Evolutionary conservation across 176 grass and related monocot genomes (phyloP), one percentile per base, ranked within the genome.

Genomic region (Aegilops umbellulata): DNA sequence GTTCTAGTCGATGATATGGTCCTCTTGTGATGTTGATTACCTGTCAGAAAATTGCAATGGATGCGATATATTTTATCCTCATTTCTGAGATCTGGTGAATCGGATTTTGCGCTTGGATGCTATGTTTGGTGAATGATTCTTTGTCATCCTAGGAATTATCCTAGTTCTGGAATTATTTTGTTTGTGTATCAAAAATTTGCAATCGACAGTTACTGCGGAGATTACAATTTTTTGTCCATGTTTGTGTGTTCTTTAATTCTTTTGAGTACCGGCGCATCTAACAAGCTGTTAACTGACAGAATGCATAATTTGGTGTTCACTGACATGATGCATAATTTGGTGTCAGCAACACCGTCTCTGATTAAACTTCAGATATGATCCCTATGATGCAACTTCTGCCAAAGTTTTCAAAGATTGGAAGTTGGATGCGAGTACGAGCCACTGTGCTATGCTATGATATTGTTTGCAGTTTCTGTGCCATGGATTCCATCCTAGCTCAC

Each of bases 401-500:
- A 94, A 60, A 79, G 67, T 64, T 86, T 80, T 4, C 84, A 88
- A 32, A 92, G 87, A 81, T 70, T 11, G 27, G 88, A 89, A 55
- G 57, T 49, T 77, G 92, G 95, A 17, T 87, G 32, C 3, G 75
- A 91, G 38, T 81, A 60, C 0, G 86, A 91, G 24, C 81, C 84
- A 26, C 79, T 85, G 3, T n/a, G n/a, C n/a, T n/a, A n/a, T n/a
- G 81, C 16, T 29, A 97, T 79, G 62, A 74, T 70, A 39, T 71
- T 87, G 31, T 94, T 92, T 42, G 90, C 90, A 73, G 90, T 81
- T 72, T 94, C 84, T 12, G 92, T 94, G 22, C 84, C 77, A 89
- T 94, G 88, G 31, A 94, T 94, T 14, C 92, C 92, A 1, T 97
- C 84, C 95, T 92, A 92, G 76, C 86, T 97, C 60, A 91, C 86